phyloP scores from a whole-genome alignment of 805 yeast species.

The Kuraishia capsulata region DNA sequence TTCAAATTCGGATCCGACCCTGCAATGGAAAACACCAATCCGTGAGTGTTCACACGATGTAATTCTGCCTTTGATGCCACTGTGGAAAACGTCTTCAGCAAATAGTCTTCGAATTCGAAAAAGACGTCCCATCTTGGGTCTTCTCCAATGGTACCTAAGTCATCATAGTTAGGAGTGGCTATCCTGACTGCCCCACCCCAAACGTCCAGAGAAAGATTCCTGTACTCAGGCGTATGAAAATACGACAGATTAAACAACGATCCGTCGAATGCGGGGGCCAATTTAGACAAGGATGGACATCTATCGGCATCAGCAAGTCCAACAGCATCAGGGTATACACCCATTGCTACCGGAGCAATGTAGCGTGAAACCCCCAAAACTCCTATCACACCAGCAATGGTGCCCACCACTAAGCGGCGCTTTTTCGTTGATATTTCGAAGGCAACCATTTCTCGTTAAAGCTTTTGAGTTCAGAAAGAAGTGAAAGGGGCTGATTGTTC shows the following conservation, averaged over 20 bases:
- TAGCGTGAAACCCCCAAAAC: no score
- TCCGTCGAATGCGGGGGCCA: neutral
- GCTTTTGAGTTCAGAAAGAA: no score
- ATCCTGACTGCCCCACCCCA: conserved; percentile 1
- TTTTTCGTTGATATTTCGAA: no score
- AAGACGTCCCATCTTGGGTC: conserved; percentile 10
- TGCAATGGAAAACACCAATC: conserved; percentile 34
- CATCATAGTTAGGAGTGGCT: neutral
- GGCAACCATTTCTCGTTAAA: no score
- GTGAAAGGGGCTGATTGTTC: no score
- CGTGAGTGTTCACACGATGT: conserved; percentile 32
- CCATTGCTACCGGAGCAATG: no score
- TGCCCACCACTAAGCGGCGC: no score
- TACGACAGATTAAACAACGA: neutral
- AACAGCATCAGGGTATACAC: no score
- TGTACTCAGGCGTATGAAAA: neutral
- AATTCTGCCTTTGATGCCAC: conserved; percentile 23
- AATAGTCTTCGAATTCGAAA: conserved; percentile 25
- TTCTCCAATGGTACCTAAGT: neutral
- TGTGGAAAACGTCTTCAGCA: conserved; percentile 30
- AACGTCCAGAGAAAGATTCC: conserved; percentile 3
- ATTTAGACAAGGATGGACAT: neutral
- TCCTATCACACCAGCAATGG: no score
- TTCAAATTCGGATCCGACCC: conserved; percentile 28
- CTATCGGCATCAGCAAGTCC: no score